Conservation (phyloP, 495 filamentous ascomycete species). For the Niebla homalea region DNA sequence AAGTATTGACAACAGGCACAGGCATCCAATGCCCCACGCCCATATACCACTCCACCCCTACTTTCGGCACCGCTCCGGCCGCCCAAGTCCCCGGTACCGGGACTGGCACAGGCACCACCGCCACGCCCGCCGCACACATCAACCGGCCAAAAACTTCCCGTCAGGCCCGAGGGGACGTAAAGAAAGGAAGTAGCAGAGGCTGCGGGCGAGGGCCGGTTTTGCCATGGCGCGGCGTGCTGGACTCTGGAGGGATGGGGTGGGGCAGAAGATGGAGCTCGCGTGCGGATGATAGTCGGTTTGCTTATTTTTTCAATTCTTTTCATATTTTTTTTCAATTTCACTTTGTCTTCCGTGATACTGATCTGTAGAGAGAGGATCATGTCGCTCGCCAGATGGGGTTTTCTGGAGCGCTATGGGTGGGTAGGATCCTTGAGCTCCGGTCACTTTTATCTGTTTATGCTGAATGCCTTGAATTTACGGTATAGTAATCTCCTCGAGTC, state of each 20-base stretch:
- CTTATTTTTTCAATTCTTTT: too few species aligned
- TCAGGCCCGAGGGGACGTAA: slow-evolving; percentile 1
- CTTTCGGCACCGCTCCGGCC: not conserved
- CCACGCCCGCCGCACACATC: slow-evolving; percentile 4
- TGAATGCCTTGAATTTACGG: too few species aligned
- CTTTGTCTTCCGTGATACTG: too few species aligned
- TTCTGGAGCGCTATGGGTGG: too few species aligned
- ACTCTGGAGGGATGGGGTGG: slow-evolving; percentile 5
- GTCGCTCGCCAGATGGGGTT: too few species aligned
- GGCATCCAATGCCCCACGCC: slow-evolving; percentile 7
- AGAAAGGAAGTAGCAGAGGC: not conserved
- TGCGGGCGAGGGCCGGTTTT: not conserved
- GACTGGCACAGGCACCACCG: slow-evolving; percentile 1
- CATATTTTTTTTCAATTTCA: too few species aligned
- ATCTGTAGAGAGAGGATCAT: too few species aligned
- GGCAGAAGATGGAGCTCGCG: too few species aligned
- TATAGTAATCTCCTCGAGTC: too few species aligned
- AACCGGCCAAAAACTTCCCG: not conserved
- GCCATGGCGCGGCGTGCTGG: slow-evolving; percentile 6
- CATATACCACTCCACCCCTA: slow-evolving; percentile 1
- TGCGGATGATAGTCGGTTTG: too few species aligned
- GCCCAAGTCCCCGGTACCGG: not conserved
- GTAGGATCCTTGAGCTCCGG: too few species aligned
- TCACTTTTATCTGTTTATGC: too few species aligned
- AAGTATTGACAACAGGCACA: slow-evolving; percentile 5